Evolutionary conservation across 805 yeast genomes (phyloP).

Genomic region (Helenozyma rhizophorensis): DNA sequence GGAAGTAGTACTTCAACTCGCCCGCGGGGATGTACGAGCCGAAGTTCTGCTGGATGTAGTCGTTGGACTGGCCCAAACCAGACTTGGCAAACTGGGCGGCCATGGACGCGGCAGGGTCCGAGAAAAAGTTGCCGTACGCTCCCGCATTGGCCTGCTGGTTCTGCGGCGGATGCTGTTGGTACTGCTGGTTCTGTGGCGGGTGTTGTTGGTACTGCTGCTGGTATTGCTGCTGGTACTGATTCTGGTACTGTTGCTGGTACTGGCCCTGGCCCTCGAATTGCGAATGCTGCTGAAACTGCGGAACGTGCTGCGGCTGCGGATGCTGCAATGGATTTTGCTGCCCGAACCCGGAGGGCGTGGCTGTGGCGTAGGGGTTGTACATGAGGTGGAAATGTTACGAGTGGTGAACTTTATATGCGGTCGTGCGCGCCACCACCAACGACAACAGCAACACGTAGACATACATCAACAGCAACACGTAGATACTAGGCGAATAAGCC

Average conservation of each 20-base stretch:
- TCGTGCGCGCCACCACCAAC: too few relatives aligned
- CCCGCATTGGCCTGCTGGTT: slow-evolving; percentile 16
- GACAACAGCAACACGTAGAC: too few relatives aligned
- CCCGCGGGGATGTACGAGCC: slow-evolving; percentile 46
- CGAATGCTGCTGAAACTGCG: slow-evolving; percentile 7
- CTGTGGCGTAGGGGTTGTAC: slow-evolving; percentile 39
- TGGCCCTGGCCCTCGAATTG: slow-evolving; percentile 24
- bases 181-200: slow-evolving; percentile 14
- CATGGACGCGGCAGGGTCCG: slow-evolving; percentile 76
- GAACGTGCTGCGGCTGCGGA: slow-evolving; percentile 17
- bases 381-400: slow-evolving; percentile 18
- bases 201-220: slow-evolving; percentile 13
- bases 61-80: slow-evolving; percentile 78
- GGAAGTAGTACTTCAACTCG: slow-evolving; percentile 80
- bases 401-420: too few relatives aligned
- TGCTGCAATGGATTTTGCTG: slow-evolving; percentile 14
- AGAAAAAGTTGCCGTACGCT: slow-evolving; percentile 44
- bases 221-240: slow-evolving; percentile 37
- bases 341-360: slow-evolving; percentile 12
- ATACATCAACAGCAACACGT: too few relatives aligned
- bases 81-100: slow-evolving; percentile 86
- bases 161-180: too few relatives aligned
- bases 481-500: too few relatives aligned
- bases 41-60: slow-evolving; percentile 70
- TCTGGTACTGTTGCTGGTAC: slow-evolving; percentile 27